These are phyloP conservation scores for Alternaria sp. DNA, from an alignment of 2,329 filamentous ascomycete genomes.

Conservation along the genomic window DNA sequence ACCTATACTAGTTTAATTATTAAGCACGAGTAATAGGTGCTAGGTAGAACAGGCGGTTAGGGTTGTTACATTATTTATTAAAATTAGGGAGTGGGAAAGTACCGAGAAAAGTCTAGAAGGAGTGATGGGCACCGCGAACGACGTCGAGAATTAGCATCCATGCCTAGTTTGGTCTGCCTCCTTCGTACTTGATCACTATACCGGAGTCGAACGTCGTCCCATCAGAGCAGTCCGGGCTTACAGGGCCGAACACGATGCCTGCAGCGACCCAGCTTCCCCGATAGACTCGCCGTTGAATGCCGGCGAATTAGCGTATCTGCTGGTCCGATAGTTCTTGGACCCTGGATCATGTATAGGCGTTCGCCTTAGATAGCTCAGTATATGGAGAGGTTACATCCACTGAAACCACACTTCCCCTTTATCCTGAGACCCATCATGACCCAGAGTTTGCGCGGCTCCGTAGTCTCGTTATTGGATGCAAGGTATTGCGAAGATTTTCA, in stretches of 20 bases:
- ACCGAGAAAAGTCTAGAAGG: slow-evolving; percentile 5
- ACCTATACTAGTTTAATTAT: no score
- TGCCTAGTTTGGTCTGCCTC: not conserved
- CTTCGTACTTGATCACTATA: not conserved
- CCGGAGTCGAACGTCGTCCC: slow-evolving; percentile 6
- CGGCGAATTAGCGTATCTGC: slow-evolving; percentile 39
- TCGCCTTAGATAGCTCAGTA: not conserved
- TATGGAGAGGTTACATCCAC: not conserved
- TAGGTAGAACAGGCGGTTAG: no score
- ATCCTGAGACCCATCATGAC: not conserved
- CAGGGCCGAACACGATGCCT: slow-evolving; percentile 28
- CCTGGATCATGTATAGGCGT: not conserved
- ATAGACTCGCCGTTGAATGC: slow-evolving; percentile 40
- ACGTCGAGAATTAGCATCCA: not conserved
- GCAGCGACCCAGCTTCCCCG: slow-evolving; percentile 26
- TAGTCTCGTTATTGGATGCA: not conserved
- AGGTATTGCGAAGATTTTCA: not conserved
- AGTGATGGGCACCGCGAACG: slow-evolving; percentile 3
- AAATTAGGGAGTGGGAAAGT: slow-evolving; percentile 4
- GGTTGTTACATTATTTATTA: no score
- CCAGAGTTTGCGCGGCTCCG: not conserved
- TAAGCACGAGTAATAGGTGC: no score
- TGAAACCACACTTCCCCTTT: not conserved
- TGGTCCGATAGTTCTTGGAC: slow-evolving; percentile 1
- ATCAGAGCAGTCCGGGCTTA: slow-evolving; percentile 29